Conservation (phyloP, 2,329 filamentous ascomycete species). For the Cercospora janseana region DNA sequence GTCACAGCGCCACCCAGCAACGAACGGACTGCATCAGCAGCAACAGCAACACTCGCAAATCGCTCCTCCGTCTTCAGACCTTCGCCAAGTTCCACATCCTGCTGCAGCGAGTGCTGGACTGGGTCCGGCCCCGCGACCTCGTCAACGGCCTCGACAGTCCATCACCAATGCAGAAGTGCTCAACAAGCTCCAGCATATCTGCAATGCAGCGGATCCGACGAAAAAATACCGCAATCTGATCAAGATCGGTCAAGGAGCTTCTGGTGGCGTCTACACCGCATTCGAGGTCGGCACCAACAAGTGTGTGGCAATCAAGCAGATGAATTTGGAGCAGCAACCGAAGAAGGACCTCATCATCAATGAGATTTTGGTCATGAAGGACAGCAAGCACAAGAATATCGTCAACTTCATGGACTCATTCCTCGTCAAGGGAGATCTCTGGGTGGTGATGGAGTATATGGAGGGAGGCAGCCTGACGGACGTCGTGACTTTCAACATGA, state of each 20-base stretch:
- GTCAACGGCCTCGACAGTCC: conserved; percentile 76
- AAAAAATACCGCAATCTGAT: conserved; percentile 81
- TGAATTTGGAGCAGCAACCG: conserved; percentile 97
- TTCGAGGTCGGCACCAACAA: conserved; percentile 80
- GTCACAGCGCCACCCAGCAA: conserved; percentile 61
- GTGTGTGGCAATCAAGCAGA: conserved; percentile 97
- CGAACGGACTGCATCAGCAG: conserved; percentile 44
- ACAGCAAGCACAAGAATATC: conserved; percentile 96
- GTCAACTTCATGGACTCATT: conserved; percentile 99
- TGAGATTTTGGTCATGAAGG: conserved; percentile 98
- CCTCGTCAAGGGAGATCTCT: conserved; percentile 82
- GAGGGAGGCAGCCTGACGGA: conserved; percentile 96
- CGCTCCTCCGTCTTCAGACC: conserved; percentile 35
- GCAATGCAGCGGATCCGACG: conserved; percentile 83
- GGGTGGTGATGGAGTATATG: conserved; percentile 99
- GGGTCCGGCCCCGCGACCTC: conserved; percentile 63
- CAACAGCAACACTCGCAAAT: conserved; percentile 48
- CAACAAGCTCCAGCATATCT: conserved; percentile 80
- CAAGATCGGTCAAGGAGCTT: conserved; percentile 97
- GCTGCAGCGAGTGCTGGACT: conserved; percentile 48
- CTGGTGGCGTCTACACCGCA: conserved; percentile 90
- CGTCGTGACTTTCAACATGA: conserved; percentile 98
- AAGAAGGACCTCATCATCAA: conserved; percentile 99
- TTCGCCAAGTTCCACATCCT: conserved; percentile 30
- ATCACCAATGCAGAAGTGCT: conserved; percentile 71